phyloP scores from a whole-genome alignment of 192 early-diverging fungal genomes.

The Backusella morwellensis region DNA sequence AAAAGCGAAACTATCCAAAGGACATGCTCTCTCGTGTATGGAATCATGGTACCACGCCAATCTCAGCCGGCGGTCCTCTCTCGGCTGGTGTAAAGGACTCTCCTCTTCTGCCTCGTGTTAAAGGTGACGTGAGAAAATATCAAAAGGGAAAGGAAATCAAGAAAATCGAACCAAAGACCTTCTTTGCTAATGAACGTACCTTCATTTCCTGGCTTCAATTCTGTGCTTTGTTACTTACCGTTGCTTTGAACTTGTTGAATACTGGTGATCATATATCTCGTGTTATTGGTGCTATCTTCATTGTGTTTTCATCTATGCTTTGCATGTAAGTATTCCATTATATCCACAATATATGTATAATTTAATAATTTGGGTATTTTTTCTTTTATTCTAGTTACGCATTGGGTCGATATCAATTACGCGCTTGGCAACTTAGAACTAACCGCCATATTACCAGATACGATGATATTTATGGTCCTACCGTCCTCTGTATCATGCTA shows the following conservation, averaged over 20 bases:
- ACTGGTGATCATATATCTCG: slow-evolving; percentile 56
- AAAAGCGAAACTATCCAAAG: background rate
- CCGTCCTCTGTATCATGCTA: slow-evolving; percentile 30
- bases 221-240: slow-evolving; percentile 66
- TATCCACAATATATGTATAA: background rate
- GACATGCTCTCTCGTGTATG: slow-evolving; percentile 1
- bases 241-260: slow-evolving; percentile 78
- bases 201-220: slow-evolving; percentile 85
- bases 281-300: slow-evolving; percentile 69
- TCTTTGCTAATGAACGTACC: slow-evolving; percentile 87
- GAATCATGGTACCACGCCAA: background rate
- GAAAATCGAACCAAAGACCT: slow-evolving; percentile 82
- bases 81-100: background rate
- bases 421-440: slow-evolving; percentile 31
- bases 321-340: slow-evolving; percentile 55
- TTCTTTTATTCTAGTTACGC: slow-evolving; percentile 28
- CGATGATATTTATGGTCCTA: slow-evolving; percentile 35
- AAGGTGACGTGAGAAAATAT: background rate
- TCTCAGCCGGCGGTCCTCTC: background rate
- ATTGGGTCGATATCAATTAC: slow-evolving; percentile 24
- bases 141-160: slow-evolving; percentile 30
- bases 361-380: background rate
- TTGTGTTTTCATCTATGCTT: slow-evolving; percentile 69
- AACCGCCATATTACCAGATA: slow-evolving; percentile 8
- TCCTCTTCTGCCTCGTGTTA: background rate